Evolutionary conservation across 2,329 filamentous ascomycete genomes (phyloP).

Genomic region (Penicillium sp.): DNA sequence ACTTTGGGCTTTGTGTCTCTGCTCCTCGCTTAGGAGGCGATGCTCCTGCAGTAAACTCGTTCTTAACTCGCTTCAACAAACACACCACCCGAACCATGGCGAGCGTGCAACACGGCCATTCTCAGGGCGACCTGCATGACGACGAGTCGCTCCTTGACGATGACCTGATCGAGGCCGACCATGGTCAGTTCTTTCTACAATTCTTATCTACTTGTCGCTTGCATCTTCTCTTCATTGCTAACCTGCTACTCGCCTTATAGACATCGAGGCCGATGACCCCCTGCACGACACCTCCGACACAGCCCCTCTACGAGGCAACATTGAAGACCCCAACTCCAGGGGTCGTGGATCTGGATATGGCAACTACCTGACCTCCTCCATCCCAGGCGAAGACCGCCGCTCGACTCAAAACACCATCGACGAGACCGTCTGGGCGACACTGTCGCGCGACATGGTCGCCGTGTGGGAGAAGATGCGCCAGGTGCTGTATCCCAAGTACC

Average conservation of each 20-base stretch:
- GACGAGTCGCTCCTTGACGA: conserved; percentile 63
- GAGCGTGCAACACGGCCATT: conserved; percentile 42
- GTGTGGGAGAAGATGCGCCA: conserved; percentile 99
- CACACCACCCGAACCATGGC: conserved; percentile 30
- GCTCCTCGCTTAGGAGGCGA: conserved; percentile 12
- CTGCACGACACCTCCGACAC: conserved; percentile 67
- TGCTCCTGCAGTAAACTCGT: conserved; percentile 11
- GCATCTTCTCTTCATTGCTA: not conserved
- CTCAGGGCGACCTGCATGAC: conserved; percentile 60
- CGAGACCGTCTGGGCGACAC: conserved; percentile 95
- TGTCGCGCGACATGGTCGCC: conserved; percentile 83
- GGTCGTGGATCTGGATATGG: conserved; percentile 62
- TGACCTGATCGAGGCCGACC: conserved; percentile 75
- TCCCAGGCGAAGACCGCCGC: conserved; percentile 87
- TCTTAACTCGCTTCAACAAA: conserved; percentile 2
- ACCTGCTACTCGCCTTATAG: conserved; percentile 42
- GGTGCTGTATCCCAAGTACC: conserved; percentile 92
- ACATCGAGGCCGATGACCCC: conserved; percentile 90
- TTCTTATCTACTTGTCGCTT: not conserved
- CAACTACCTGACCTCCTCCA: conserved; percentile 80
- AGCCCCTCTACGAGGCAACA: conserved; percentile 80
- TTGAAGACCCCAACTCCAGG: conserved; percentile 55
- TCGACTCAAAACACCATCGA: conserved; percentile 93
- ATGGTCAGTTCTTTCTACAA: conserved; percentile 54
- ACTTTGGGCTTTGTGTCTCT: conserved; percentile 4